Evolutionary conservation across 2,329 filamentous ascomycete genomes (phyloP).

Genomic region (Aspergillus sp.): DNA sequence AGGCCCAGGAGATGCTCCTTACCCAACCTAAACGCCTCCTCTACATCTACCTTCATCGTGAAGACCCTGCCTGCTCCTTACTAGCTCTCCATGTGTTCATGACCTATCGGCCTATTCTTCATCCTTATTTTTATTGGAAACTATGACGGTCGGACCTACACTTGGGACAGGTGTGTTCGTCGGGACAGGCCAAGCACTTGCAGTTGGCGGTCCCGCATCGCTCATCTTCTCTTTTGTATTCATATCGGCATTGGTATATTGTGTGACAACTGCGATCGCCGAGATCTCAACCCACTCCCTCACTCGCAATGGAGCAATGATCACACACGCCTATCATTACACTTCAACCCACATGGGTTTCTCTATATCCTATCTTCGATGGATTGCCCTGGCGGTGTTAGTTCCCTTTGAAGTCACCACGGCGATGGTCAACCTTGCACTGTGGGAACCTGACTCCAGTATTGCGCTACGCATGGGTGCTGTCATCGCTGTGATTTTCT

Average conservation of each 20-base stretch:
- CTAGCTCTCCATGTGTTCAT: not conserved
- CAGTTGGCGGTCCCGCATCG: constrained; percentile 52
- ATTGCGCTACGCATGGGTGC: constrained; percentile 50
- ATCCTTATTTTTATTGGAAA: constrained; percentile 30
- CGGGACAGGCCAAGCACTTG: constrained; percentile 54
- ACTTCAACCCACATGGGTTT: constrained; percentile 40
- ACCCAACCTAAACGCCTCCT: not conserved
- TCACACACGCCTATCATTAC: constrained; percentile 42
- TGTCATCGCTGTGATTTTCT: constrained; percentile 58
- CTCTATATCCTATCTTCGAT: constrained; percentile 43
- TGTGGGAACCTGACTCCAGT: constrained; percentile 51
- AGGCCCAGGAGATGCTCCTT: not conserved
- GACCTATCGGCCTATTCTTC: not conserved
- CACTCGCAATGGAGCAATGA: constrained; percentile 38
- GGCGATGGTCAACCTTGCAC: constrained; percentile 63
- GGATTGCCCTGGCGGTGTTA: constrained; percentile 47
- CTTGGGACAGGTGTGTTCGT: constrained; percentile 58
- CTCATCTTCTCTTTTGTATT: constrained; percentile 54
- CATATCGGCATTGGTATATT: constrained; percentile 48
- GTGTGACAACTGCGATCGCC: constrained; percentile 47
- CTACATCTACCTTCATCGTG: not conserved
- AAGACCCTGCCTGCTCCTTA: not conserved
- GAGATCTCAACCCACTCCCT: constrained; percentile 42
- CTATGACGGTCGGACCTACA: constrained; percentile 60
- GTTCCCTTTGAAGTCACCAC: constrained; percentile 63